These are phyloP conservation scores for Aschersonia sp. DNA, from an alignment of 2,329 filamentous ascomycete genomes.

Conservation along the genomic window DNA sequence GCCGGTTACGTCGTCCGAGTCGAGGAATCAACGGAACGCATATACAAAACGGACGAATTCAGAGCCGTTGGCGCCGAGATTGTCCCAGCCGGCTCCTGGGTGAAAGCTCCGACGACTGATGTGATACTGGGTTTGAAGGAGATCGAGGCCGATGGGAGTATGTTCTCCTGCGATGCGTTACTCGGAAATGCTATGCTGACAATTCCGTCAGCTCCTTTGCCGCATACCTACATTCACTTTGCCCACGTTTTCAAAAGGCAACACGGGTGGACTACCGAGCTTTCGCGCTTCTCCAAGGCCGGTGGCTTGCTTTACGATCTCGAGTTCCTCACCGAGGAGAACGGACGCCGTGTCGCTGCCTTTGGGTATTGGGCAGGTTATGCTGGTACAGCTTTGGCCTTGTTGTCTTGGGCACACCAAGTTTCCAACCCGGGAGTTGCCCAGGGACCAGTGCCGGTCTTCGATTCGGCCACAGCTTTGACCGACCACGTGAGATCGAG, in stretches of 20 bases:
- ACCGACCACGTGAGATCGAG: slow-evolving; percentile 29
- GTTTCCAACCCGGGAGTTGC: slow-evolving; percentile 7
- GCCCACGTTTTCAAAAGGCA: slow-evolving; percentile 67
- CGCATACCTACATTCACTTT: slow-evolving; percentile 39
- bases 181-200: no score
- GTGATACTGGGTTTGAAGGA: slow-evolving; percentile 70
- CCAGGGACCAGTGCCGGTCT: slow-evolving; percentile 2
- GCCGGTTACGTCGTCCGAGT: slow-evolving; percentile 56
- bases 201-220: no score
- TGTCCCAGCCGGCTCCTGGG: slow-evolving; percentile 53
- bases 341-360: slow-evolving; percentile 55
- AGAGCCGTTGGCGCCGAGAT: slow-evolving; percentile 48
- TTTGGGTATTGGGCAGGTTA: slow-evolving; percentile 69
- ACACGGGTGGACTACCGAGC: slow-evolving; percentile 62
- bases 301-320: slow-evolving; percentile 53
- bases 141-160: slow-evolving; percentile 48
- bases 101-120: slow-evolving; percentile 49
- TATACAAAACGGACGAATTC: slow-evolving; percentile 49
- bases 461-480: slow-evolving; percentile 1
- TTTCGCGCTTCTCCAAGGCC: slow-evolving; percentile 66
- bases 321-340: slow-evolving; percentile 68
- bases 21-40: slow-evolving; percentile 45
- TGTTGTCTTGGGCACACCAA: slow-evolving; percentile 59
- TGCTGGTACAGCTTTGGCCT: slow-evolving; percentile 56
- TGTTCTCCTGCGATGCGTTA: slow-evolving; percentile 20